These are phyloP conservation scores for Pseudogymnoascus sp. DNA, from an alignment of 2,329 filamentous ascomycete species.

Conservation along the genomic window DNA sequence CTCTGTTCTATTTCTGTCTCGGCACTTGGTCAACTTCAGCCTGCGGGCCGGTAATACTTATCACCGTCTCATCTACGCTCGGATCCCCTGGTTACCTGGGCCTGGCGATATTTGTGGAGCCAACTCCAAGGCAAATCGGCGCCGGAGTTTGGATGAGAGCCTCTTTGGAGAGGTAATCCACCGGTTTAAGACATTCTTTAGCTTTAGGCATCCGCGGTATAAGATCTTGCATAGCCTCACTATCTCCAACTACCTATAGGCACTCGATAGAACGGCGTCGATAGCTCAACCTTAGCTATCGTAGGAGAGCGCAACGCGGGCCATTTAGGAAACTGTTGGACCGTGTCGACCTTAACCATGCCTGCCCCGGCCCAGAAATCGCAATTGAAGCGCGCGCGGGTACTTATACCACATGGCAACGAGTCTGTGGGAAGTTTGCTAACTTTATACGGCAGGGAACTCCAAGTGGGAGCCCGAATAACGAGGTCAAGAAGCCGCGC, in stretches of 20 bases:
- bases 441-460: constrained; percentile 17
- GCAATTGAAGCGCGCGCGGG: constrained; percentile 74
- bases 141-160: background rate
- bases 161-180: constrained; percentile 3
- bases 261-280: background rate
- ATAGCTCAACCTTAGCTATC: constrained; percentile 3
- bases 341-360: constrained; percentile 15
- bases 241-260: background rate
- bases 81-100: constrained; percentile 3
- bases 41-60: background rate
- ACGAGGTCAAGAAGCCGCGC: constrained; percentile 66
- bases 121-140: background rate
- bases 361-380: constrained; percentile 62
- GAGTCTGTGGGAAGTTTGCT: constrained; percentile 17
- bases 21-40: background rate
- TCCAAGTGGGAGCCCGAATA: constrained; percentile 19
- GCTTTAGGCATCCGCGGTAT: constrained; percentile 1
- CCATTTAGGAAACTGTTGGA: background rate
- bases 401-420: constrained; percentile 37
- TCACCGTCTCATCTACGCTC: background rate
- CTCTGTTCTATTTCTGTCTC: background rate
- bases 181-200: background rate
- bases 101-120: constrained; percentile 5
- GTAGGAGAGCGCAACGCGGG: background rate
- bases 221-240: constrained; percentile 2